Evolutionary conservation across 2,329 filamentous ascomycete genomes (phyloP).

Genomic region (Rutstroemia sydowiana): DNA sequence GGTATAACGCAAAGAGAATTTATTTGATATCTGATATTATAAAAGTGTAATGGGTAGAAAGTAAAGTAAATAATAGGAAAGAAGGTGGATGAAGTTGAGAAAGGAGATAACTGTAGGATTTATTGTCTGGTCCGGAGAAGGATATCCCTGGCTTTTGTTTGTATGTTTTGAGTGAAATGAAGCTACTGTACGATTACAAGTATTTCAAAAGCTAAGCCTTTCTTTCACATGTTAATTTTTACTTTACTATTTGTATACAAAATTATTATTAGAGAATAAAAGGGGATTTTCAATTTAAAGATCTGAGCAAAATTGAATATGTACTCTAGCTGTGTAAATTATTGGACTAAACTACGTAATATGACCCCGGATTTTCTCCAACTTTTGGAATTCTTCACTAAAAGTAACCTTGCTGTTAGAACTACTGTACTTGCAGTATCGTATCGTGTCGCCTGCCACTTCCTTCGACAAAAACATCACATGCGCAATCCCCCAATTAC

Average conservation of each 20-base stretch:
- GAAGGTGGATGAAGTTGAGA: neutral
- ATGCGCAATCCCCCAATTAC: neutral
- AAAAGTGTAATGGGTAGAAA: neutral
- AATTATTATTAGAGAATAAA: neutral
- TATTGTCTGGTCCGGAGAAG: no score
- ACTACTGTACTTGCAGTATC: no score
- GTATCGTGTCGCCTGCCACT: no score
- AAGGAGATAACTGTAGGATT: no score
- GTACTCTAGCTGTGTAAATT: neutral
- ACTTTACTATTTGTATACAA: neutral
- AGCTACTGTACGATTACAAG: neutral
- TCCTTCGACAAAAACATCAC: no score
- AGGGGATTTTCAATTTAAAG: neutral
- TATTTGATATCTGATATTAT: no score
- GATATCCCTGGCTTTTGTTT: neutral
- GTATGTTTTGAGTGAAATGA: neutral
- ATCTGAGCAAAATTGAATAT: neutral
- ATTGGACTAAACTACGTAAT: neutral
- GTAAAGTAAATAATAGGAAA: no score
- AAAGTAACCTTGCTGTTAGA: no score
- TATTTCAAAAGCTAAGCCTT: neutral
- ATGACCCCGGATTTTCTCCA: constrained; percentile 9
- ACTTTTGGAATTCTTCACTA: neutral
- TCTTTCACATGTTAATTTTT: constrained; percentile 10
- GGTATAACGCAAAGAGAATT: no score